phyloP scores from a whole-genome alignment of 2,329 filamentous ascomycete species.

The Arthroderma uncinatum region DNA sequence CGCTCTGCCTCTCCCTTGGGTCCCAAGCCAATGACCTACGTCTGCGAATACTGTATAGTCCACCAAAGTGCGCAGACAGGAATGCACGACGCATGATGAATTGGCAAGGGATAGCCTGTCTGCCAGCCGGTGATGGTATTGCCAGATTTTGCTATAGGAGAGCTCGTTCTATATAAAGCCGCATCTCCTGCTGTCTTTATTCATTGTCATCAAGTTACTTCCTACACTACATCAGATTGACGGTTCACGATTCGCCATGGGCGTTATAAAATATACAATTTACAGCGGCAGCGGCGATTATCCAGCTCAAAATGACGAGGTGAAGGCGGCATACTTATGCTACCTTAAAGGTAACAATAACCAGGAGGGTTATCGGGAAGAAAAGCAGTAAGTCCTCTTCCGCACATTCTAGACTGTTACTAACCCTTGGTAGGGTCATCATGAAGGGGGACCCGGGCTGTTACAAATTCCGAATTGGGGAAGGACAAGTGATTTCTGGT shows the following conservation, averaged over 20 bases:
- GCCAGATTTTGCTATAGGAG: too few species aligned
- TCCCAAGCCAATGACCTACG: not conserved
- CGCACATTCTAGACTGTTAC: not conserved
- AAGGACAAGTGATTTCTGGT: not conserved
- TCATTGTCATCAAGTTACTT: not conserved
- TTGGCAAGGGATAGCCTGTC: not conserved
- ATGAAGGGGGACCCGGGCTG: not conserved
- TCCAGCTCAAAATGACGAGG: not conserved
- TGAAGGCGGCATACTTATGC: not conserved
- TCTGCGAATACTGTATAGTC: not conserved
- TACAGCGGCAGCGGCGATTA: not conserved
- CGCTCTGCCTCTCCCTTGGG: not conserved
- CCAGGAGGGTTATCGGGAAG: not conserved
- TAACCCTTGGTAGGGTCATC: not conserved
- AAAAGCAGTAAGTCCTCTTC: not conserved
- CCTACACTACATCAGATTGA: not conserved
- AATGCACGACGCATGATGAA: not conserved
- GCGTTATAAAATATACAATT: not conserved
- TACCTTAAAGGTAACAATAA: not conserved
- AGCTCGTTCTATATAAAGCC: not conserved
- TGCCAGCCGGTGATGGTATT: too few species aligned
- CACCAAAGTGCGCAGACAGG: not conserved
- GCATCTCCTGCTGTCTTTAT: not conserved
- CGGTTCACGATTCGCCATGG: not conserved
- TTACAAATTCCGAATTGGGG: not conserved